phyloP scores from a whole-genome alignment of 371 early-diverging fungal species.

The Circinella umbellata region DNA sequence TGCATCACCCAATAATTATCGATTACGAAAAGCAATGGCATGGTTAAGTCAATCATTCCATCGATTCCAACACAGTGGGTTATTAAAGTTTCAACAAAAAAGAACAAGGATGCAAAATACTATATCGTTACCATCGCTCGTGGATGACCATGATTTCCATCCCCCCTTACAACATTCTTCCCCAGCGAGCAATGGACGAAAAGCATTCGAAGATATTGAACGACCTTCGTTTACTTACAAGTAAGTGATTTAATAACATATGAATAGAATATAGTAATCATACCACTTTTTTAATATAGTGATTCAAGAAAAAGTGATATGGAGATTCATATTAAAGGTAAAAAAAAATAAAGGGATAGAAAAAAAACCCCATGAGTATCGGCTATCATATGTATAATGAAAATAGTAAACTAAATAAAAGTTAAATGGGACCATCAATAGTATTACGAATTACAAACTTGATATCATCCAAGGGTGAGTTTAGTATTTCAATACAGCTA shows the following conservation, averaged over 20 bases:
- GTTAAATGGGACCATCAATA: not conserved
- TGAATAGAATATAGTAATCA: not conserved
- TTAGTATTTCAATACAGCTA: not conserved
- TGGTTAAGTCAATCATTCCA: constrained; percentile 12
- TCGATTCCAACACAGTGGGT: not conserved
- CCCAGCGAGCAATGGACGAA: not conserved
- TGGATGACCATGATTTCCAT: too few species aligned
- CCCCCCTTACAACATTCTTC: not conserved
- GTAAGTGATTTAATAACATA: not conserved
- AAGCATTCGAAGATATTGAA: not conserved
- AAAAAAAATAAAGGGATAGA: not conserved
- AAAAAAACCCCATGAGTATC: not conserved
- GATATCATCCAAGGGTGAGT: constrained; percentile 23
- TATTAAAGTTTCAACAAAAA: not conserved
- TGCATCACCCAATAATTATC: not conserved
- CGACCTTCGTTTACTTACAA: not conserved
- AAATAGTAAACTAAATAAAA: too few species aligned
- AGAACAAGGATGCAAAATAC: not conserved
- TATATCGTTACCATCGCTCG: constrained; percentile 3
- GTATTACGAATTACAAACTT: constrained; percentile 23
- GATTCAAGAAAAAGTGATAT: not conserved
- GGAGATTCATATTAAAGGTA: constrained; percentile 1
- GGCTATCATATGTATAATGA: not conserved
- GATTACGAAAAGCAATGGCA: constrained; percentile 14
- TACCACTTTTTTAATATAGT: not conserved